phyloP scores from a whole-genome alignment of 768 basidiomycete genomes.

The Tricholoma flavovirens region DNA sequence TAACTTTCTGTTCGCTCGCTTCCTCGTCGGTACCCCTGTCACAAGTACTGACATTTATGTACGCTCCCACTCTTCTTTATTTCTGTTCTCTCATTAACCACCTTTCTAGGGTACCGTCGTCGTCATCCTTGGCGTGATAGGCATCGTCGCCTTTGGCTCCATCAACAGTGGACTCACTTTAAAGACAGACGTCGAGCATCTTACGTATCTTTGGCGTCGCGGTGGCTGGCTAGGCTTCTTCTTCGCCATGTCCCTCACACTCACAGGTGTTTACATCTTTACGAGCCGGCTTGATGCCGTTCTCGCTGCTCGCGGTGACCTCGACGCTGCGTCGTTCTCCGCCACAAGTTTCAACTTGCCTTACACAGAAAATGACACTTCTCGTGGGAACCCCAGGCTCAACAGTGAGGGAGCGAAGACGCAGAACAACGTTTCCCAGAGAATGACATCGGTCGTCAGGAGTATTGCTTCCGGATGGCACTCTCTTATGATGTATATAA shows the following conservation, averaged over 20 bases:
- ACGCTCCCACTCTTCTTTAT: slow-evolving; percentile 18
- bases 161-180: slow-evolving; percentile 74
- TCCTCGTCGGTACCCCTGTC: slow-evolving; percentile 81
- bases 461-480: slow-evolving; percentile 37
- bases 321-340: slow-evolving; percentile 52
- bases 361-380: background rate
- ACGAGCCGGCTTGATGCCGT: slow-evolving; percentile 70
- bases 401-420: background rate
- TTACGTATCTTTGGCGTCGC: slow-evolving; percentile 82
- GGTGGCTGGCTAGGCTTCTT: slow-evolving; percentile 90
- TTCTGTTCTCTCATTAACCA: background rate
- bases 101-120: slow-evolving; percentile 65
- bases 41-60: slow-evolving; percentile 81
- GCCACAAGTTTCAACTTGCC: slow-evolving; percentile 21
- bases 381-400: background rate
- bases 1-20: slow-evolving; percentile 92
- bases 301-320: slow-evolving; percentile 62
- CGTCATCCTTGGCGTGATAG: slow-evolving; percentile 79
- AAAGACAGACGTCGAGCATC: slow-evolving; percentile 67
- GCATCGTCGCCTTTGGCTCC: slow-evolving; percentile 83
- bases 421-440: background rate
- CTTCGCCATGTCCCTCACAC: slow-evolving; percentile 67
- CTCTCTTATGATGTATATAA: slow-evolving; percentile 45
- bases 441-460: slow-evolving; percentile 14
- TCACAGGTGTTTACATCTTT: slow-evolving; percentile 61